phyloP scores from a whole-genome alignment of 2,329 filamentous ascomycete species.

The Apiospora sp. region DNA sequence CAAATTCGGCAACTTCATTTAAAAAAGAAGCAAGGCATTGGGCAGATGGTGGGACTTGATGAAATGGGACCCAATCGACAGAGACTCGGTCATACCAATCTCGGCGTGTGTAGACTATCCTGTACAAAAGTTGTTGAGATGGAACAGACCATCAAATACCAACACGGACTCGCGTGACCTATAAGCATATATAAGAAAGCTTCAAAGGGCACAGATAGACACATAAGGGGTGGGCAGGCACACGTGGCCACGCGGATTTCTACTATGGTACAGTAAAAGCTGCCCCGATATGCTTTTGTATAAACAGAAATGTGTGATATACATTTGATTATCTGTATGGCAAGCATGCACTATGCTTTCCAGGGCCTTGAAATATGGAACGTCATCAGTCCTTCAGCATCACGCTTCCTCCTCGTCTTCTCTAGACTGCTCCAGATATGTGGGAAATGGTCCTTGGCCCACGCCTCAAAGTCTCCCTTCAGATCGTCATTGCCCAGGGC shows the following conservation, averaged over 20 bases:
- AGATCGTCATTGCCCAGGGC: constrained; percentile 70
- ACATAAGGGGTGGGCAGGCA: constrained; percentile 27
- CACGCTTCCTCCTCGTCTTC: constrained; percentile 56
- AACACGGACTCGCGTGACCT: constrained; percentile 21
- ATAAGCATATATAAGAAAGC: neutral
- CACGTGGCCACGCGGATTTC: constrained; percentile 32
- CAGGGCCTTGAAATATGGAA: constrained; percentile 59
- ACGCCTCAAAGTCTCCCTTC: constrained; percentile 76
- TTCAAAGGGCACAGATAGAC: neutral
- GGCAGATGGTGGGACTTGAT: neutral
- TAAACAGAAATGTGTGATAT: constrained; percentile 29
- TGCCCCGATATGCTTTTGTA: neutral
- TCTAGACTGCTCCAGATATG: constrained; percentile 73
- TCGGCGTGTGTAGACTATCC: neutral
- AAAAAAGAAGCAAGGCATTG: constrained; percentile 1
- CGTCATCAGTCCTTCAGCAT: constrained; percentile 53
- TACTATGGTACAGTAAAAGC: constrained; percentile 42
- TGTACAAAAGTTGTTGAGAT: constrained; percentile 20
- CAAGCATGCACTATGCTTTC: constrained; percentile 51
- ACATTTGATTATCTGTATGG: constrained; percentile 22
- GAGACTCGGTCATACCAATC: neutral
- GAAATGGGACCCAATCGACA: neutral
- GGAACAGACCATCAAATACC: constrained; percentile 33
- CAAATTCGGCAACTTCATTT: constrained; percentile 28
- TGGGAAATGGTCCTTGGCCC: constrained; percentile 75